Base-by-base conservation (phyloP, 306 rosid genomes). In the Prunus kanzakura region DNA sequence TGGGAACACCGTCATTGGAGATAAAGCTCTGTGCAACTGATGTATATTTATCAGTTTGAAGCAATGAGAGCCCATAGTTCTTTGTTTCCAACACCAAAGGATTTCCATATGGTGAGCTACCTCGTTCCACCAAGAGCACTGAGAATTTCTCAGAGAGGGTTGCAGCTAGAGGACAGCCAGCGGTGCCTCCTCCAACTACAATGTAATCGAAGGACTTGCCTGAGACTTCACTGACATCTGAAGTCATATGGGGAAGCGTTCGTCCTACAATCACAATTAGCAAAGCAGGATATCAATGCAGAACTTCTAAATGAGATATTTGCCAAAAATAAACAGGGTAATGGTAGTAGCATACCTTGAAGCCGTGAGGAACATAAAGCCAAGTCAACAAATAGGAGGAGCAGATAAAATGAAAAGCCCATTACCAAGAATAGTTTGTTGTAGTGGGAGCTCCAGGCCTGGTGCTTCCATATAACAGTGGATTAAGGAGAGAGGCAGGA, bases 151-250 rank as follows among this genome's bases (percentile, higher is more conserved):
- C 83, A 3, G 96, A 88, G 45, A 88, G 68, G 1, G 96, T 92
- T 56, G 93, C 92, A 32, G 96, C 97, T 50, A 92, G 69, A 20
- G 93, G 84, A 67, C 97, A 92, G 5, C 91, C 96, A 1, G 90
- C 52, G 25, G 92, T 92, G 49, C 96, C 97, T 87, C 96, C 96
- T 32, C 93, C 97, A 64, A 92, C 89, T 70, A 90, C 52, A 19
- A 92, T 87, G 84, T 90, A 92, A 81, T 89, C 93, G 45, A 88
- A 89, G 52, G 77, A 79, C 54, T 85, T 88, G 7, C 97, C 90
- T 9, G 93, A 80, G 27, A 89, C 77, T 84, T 89, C 89, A 35
- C 82, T 27, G 32, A 79, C 90, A 82, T 89, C 78, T 57, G 93
- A 88, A 78, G 93, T 89, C 85, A 86, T 89, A 72, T 80, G 81